These are phyloP conservation scores for Syncephalastrum racemosum DNA, from an alignment of 371 early-diverging fungal species.

Conservation along the genomic window DNA sequence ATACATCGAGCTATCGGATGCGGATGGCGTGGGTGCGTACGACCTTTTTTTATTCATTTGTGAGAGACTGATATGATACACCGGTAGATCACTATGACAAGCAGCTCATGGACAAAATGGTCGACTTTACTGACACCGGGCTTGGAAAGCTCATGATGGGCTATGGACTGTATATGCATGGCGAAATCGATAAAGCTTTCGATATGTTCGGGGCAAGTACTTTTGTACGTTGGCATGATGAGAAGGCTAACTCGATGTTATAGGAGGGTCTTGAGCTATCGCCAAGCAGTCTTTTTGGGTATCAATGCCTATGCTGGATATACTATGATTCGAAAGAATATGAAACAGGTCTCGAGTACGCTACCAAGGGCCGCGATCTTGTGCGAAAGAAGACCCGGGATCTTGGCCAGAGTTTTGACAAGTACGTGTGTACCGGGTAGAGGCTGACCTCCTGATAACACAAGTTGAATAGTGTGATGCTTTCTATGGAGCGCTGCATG, in stretches of 20 bases:
- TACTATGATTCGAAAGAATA: slow-evolving; percentile 55
- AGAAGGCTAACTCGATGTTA: neutral
- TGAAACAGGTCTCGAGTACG: slow-evolving; percentile 63
- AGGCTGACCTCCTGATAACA: neutral
- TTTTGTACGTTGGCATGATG: neutral
- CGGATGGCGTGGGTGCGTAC: slow-evolving; percentile 32
- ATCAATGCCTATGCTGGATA: slow-evolving; percentile 55
- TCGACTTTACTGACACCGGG: slow-evolving; percentile 51
- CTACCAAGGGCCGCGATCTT: slow-evolving; percentile 51
- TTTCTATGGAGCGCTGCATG: slow-evolving; percentile 62
- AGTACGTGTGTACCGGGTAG: slow-evolving; percentile 21
- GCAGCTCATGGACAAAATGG: slow-evolving; percentile 38
- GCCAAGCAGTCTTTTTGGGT: slow-evolving; percentile 49
- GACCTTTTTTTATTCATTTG: neutral
- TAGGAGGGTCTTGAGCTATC: slow-evolving; percentile 52
- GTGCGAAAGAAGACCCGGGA: slow-evolving; percentile 30
- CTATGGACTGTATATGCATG: slow-evolving; percentile 41
- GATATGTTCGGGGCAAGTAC: slow-evolving; percentile 39
- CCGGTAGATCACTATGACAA: slow-evolving; percentile 47
- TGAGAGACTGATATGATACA: neutral
- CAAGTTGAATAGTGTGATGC: slow-evolving; percentile 33
- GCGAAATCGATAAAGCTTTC: slow-evolving; percentile 43
- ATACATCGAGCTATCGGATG: slow-evolving; percentile 50
- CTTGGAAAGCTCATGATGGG: slow-evolving; percentile 54
- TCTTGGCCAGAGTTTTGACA: slow-evolving; percentile 35